Evolutionary conservation across 2,329 filamentous ascomycete species (phyloP), one percentile per base, ranked within the genome.

Genomic region (Microsporum ferrugineum): DNA sequence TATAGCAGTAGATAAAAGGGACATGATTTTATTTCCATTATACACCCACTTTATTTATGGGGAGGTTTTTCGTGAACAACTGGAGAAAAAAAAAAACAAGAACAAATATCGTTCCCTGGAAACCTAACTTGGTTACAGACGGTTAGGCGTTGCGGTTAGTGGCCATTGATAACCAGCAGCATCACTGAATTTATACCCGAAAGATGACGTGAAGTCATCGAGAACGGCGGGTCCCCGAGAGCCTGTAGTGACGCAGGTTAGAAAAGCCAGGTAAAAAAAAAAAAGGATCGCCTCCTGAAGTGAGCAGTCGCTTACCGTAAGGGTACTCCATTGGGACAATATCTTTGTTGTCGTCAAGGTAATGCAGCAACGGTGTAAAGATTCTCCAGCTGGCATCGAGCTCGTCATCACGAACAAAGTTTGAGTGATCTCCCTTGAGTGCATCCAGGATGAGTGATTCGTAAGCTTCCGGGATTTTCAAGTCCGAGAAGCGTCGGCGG

Each of bases 251-350:
- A 17, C 39, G 17, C 8, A 27, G 38, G 56, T 39, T 59, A 36
- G 39, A 57, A 56, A 31, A 34, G 33, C 5, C 1, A 47, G 33
- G 14, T 57, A 55, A 58, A 5, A 17, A 5, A 17, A n/a, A 5
- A 43, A 6, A 5, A 59, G 10, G 41, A 47, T 58, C 23, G 47
- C 14, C 29, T 23, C 39, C 4, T 31, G 17, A 47, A 56, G 5
- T 39, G 8, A 38, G 39, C 14, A 14, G 14, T n/a, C 36, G 76
- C 88, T 79, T 79, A 96, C 94, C 94, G 73, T 99, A 99, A 67
- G 95, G 92, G 79, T 99, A 99, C 73, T 96, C 92, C 94, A 99
- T 99, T 31, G 94, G 94, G 63, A 96, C 89, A 67, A 99, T 97
- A 79, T 99, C 94, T 83, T 96, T 96, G 83, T 97, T 96, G 73